Conservation (phyloP, 2,329 filamentous ascomycete genomes). For the Sphaerulina vaccinii region DNA sequence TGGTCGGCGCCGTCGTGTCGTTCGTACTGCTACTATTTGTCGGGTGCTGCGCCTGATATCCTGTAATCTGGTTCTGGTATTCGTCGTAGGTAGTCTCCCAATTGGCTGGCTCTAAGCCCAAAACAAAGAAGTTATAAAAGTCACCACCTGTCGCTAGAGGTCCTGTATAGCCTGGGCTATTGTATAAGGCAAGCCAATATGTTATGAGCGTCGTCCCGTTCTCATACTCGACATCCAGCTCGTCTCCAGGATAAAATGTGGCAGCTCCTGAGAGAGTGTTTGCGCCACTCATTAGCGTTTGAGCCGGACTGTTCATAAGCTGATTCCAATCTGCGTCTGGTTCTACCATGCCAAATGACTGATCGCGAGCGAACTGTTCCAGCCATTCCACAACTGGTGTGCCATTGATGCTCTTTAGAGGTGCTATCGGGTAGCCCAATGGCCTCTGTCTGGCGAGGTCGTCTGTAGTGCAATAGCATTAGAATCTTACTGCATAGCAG, state of each 20-base stretch:
- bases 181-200: conserved; percentile 27
- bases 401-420: background rate
- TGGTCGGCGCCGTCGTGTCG: too few species aligned
- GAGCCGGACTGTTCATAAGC: conserved; percentile 36
- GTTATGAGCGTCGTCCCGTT: conserved; percentile 27
- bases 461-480: too few species aligned
- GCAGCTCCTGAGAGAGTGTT: conserved; percentile 27
- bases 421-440: too few species aligned
- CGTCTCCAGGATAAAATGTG: conserved; percentile 32
- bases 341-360: conserved; percentile 36
- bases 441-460: too few species aligned
- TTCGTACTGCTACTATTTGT: too few species aligned
- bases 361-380: conserved; percentile 6
- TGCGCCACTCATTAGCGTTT: conserved; percentile 34
- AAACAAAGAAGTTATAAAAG: conserved; percentile 43
- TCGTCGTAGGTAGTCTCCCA: too few species aligned
- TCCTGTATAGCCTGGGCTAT: conserved; percentile 22
- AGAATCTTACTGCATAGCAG: too few species aligned
- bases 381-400: background rate
- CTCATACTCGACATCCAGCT: conserved; percentile 29
- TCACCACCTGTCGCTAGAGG: conserved; percentile 39
- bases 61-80: too few species aligned
- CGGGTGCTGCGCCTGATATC: too few species aligned
- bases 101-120: conserved; percentile 23
- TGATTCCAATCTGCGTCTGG: conserved; percentile 40